Percentiles rank a stretch among this genome's conserved stretches.
phyloP scores from a whole-genome alignment of 371 early-diverging fungal genomes.

The Circinella umbellata region DNA sequence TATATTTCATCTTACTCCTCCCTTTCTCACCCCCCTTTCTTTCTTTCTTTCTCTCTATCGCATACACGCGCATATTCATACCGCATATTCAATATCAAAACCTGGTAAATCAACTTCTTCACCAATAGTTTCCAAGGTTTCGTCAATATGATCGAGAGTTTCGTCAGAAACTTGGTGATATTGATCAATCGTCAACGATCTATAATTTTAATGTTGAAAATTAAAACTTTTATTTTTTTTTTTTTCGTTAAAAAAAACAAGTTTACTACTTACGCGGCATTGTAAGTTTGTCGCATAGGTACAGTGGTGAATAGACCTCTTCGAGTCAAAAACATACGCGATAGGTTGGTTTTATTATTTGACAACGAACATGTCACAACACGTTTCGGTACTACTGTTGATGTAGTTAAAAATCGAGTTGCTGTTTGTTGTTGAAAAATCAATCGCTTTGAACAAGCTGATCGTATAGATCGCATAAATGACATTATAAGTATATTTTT shows the following conservation, averaged over 20 bases:
- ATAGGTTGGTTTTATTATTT: neutral
- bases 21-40: no score
- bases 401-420: neutral
- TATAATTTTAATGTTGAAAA: neutral
- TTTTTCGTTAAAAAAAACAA: neutral
- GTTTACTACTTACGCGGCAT: neutral
- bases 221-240: no score
- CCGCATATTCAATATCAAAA: conserved; percentile 87
- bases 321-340: neutral
- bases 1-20: no score
- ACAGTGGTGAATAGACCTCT: neutral
- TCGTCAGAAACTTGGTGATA: conserved; percentile 79
- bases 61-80: conserved; percentile 34
- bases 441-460: neutral
- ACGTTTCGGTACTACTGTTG: conserved; percentile 1
- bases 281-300: neutral
- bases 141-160: conserved; percentile 72
- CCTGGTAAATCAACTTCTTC: conserved; percentile 74
- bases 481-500: neutral
- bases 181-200: conserved; percentile 48
- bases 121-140: conserved; percentile 79
- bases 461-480: neutral
- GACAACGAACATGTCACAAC: neutral
- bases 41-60: neutral
- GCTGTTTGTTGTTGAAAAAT: neutral